Conservation (phyloP, 1,284 basidiomycete genomes). For the Tilletia indica region DNA sequence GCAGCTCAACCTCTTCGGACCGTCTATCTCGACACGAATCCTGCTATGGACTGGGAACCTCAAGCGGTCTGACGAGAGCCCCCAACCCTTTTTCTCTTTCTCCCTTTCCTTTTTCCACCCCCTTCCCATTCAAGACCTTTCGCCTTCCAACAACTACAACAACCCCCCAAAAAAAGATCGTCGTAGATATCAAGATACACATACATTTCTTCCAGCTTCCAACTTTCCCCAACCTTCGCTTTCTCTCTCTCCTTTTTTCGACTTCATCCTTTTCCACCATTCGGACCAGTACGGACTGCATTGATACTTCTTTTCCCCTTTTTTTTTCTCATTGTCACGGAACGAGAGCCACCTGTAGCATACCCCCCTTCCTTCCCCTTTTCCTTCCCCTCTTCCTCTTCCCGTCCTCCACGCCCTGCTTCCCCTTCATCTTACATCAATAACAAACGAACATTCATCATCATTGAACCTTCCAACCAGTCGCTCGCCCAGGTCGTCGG, state of each 20-base stretch:
- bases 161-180: too few relatives aligned
- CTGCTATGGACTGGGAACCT: slow-evolving; percentile 9
- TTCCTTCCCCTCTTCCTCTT: slow-evolving; percentile 3
- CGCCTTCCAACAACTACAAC: too few relatives aligned
- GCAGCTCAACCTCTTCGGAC: slow-evolving; percentile 2
- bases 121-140: background rate
- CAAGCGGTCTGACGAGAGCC: slow-evolving; percentile 6
- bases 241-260: slow-evolving; percentile 1
- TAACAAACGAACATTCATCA: too few relatives aligned
- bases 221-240: background rate
- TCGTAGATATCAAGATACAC: too few relatives aligned
- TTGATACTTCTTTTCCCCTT: background rate
- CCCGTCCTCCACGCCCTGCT: background rate
- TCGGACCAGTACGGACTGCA: background rate
- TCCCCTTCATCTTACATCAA: background rate
- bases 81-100: background rate
- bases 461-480: too few relatives aligned
- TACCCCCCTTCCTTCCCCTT: background rate
- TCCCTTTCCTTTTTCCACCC: background rate
- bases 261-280: slow-evolving; percentile 1
- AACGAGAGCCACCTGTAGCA: slow-evolving; percentile 19
- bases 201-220: background rate
- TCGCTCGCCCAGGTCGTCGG: too few relatives aligned
- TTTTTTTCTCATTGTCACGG: too few relatives aligned
- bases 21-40: background rate